A percentile compares a stretch with the other conserved stretches of the same genome.
These are phyloP conservation scores for Corynespora cassiicola DNA, from an alignment of 2,329 filamentous ascomycete genomes.

Conservation along the genomic window DNA sequence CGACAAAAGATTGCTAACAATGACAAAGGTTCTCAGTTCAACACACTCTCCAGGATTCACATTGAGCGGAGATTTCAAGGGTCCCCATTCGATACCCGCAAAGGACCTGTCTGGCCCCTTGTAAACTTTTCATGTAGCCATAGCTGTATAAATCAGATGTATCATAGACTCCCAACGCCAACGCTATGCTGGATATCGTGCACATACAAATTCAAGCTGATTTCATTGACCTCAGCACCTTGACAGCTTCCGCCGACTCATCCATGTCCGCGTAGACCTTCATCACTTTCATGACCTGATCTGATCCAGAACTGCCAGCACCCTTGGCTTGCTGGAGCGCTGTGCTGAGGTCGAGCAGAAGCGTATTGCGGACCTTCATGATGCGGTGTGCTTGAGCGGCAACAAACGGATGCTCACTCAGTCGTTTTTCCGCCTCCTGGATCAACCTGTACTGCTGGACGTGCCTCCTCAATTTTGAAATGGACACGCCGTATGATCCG, in stretches of 20 bases:
- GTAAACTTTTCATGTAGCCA: constrained; percentile 29
- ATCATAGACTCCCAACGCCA: constrained; percentile 51
- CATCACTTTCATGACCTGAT: constrained; percentile 61
- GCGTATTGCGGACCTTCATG: constrained; percentile 64
- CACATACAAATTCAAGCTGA: constrained; percentile 14
- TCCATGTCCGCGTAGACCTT: constrained; percentile 68
- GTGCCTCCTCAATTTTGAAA: constrained; percentile 60
- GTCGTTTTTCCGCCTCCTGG: constrained; percentile 55
- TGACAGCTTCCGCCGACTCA: constrained; percentile 65
- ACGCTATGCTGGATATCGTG: constrained; percentile 49
- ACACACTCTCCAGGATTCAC: constrained; percentile 87
- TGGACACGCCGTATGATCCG: constrained; percentile 29
- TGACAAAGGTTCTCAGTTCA: constrained; percentile 75
- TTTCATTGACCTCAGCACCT: constrained; percentile 56
- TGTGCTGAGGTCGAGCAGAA: constrained; percentile 70
- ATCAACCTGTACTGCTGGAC: constrained; percentile 65
- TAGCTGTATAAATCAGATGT: constrained; percentile 41
- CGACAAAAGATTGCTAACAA: constrained; percentile 44
- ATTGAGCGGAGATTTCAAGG: constrained; percentile 78
- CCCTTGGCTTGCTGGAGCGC: constrained; percentile 65
- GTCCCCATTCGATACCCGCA: constrained; percentile 49
- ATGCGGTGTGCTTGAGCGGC: constrained; percentile 63
- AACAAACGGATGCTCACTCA: constrained; percentile 70
- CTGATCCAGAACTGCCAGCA: constrained; percentile 45
- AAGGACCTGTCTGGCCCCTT: constrained; percentile 46